A percentile compares a stretch with the other conserved stretches of the same genome.
phyloP scores from a whole-genome alignment of 768 basidiomycete species.

The Amanita phalloides region DNA sequence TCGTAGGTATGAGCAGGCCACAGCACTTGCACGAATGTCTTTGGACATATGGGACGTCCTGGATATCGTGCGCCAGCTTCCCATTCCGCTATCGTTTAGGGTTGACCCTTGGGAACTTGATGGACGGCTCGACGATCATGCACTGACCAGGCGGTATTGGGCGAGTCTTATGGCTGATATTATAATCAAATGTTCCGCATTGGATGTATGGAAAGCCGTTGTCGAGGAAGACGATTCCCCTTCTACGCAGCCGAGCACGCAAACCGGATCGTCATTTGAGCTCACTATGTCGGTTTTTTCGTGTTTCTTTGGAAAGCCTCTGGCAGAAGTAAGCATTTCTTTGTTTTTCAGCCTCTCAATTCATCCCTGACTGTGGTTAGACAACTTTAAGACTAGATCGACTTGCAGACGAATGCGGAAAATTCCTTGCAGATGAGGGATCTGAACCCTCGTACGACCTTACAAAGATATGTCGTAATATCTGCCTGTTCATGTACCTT shows the following conservation, averaged over 20 bases:
- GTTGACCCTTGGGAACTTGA: constrained; percentile 3
- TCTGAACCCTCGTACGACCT: constrained; percentile 23
- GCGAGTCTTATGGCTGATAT: constrained; percentile 30
- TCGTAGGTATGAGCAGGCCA: constrained; percentile 28
- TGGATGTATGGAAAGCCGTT: constrained; percentile 24
- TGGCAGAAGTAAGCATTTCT: constrained; percentile 25
- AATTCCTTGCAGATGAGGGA: constrained; percentile 20
- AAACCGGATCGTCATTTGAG: constrained; percentile 22
- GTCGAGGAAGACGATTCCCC: background rate
- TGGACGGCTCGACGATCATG: constrained; percentile 11
- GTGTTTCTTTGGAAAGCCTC: constrained; percentile 36
- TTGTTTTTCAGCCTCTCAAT: background rate
- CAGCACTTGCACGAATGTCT: constrained; percentile 26
- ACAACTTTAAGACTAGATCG: constrained; percentile 26
- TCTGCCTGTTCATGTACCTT: constrained; percentile 41
- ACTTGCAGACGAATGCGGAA: constrained; percentile 28
- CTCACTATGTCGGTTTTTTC: constrained; percentile 38
- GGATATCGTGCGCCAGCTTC: constrained; percentile 24
- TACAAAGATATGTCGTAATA: constrained; percentile 23
- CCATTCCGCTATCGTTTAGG: constrained; percentile 19
- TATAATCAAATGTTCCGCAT: constrained; percentile 31
- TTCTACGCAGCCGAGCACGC: background rate
- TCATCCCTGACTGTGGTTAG: constrained; percentile 16
- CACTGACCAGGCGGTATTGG: constrained; percentile 39
- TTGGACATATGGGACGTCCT: constrained; percentile 51